Conservation (phyloP, 257 asterid species). For the Oldenlandia corymbosa region DNA sequence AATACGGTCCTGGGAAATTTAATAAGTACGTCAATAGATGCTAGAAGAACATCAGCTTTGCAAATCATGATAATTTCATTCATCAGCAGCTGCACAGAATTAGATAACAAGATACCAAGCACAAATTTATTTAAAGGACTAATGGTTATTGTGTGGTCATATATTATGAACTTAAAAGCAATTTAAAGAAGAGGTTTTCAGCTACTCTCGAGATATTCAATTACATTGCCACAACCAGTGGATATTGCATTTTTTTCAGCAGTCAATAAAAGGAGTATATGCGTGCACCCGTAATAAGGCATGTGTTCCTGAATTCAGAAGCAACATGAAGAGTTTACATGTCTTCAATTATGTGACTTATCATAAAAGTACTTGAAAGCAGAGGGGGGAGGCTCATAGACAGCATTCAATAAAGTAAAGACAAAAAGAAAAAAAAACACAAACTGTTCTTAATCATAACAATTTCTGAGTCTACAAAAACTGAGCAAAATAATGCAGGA, state of each 20-base stretch:
- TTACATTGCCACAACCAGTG: background rate
- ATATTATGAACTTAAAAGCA: background rate
- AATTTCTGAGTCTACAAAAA: background rate
- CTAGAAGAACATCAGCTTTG: background rate
- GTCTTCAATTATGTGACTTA: background rate
- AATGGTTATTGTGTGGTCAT: background rate
- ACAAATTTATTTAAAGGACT: background rate
- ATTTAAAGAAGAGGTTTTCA: background rate
- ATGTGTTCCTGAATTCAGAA: background rate
- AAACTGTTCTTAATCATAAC: background rate
- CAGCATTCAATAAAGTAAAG: background rate
- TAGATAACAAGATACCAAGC: background rate
- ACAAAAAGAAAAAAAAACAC: background rate
- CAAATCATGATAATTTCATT: no score
- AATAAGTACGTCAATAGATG: conserved; percentile 6
- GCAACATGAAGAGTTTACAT: background rate
- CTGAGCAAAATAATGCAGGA: background rate
- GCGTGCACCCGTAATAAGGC: background rate
- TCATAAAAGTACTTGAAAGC: background rate
- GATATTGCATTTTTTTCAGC: background rate
- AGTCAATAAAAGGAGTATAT: background rate
- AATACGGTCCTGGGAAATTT: conserved; percentile 71
- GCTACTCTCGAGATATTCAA: background rate
- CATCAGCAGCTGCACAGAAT: conserved; percentile 1
- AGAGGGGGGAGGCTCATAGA: background rate